Evolutionary conservation across 176 grass and related monocot species (phyloP), one percentile per base, ranked within the genome.

Genomic region (Aegilops tauschii): DNA sequence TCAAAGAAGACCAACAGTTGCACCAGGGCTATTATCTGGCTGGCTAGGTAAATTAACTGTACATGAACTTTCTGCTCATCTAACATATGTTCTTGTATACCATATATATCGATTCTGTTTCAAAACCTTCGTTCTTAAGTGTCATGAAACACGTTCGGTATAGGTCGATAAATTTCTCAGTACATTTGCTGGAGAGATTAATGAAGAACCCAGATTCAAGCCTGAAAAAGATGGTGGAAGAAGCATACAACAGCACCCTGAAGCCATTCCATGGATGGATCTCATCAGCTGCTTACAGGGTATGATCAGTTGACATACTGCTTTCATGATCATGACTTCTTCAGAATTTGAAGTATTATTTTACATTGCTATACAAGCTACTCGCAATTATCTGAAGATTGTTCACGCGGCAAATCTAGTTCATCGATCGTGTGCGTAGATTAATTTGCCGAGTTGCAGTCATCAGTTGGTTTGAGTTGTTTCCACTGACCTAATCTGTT

Each of bases 251-350:
- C 9, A 21, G 1, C 83, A 93, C 90, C 59, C 86, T 94, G 78
- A 93, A 91, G 88, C 92, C 92, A 77, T 97, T 89, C 84, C 95
- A 97, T 66, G 92, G 95, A 8, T 97, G 95, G 95, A 97, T 97
- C 12, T 89, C 95, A n/a, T 91, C 84, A 78, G 90, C 92, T 68
- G 95, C 95, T 74, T 97, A 93, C 81, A 94, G 89, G 88, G 95
- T 97, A 92, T 77, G 64, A 61, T 61, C 47, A 78, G 49, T 44
- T 82, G 62, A n/a, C 14, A 61, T 17, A 69, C 27, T 29, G 21
- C 12, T 37, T 76, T 76, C 44, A 30, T 76, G 14, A 4, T 20
- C 63, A 50, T 49, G 52, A 1, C 18, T 56, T 82, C 44, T 56
- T 27, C 27, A 49, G 0, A 81, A 52, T 18, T 31, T 25, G 23